Percentiles rank a stretch among this genome's conserved stretches.
These are phyloP conservation scores for Simmondsia chinensis DNA, from an alignment of 148 eudicot genomes.

Conservation along the genomic window DNA sequence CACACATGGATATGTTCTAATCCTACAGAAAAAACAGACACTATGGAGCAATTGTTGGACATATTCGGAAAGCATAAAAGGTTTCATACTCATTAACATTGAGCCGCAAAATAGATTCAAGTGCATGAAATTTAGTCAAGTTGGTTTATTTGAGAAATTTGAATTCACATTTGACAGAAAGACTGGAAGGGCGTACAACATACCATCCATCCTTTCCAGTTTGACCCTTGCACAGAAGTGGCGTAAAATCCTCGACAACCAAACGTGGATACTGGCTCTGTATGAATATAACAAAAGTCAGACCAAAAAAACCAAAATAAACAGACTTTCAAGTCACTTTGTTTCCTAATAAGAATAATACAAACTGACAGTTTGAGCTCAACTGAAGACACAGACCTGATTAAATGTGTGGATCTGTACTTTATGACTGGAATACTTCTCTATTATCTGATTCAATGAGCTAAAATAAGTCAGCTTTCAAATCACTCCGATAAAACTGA, in stretches of 20 bases:
- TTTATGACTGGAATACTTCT: conserved; percentile 62
- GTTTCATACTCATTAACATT: no score
- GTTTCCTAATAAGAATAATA: not conserved
- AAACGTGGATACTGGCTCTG: conserved; percentile 97
- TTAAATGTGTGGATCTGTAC: conserved; percentile 91
- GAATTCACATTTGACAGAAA: not conserved
- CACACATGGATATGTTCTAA: no score
- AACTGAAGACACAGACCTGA: conserved; percentile 45
- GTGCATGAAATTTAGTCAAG: no score
- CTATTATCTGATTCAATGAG: conserved; percentile 58
- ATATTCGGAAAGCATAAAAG: no score
- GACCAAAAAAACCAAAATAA: not conserved
- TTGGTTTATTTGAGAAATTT: no score
- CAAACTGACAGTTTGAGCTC: conserved; percentile 3
- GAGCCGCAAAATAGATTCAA: no score
- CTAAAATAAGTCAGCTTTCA: no score
- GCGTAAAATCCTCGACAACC: conserved; percentile 71
- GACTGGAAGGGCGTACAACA: conserved; percentile 1
- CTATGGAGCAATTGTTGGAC: no score
- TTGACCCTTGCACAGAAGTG: conserved; percentile 73
- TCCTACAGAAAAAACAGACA: no score
- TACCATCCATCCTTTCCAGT: conserved; percentile 92
- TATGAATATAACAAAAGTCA: conserved; percentile 4
- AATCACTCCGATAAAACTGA: no score
- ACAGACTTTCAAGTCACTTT: no score